These are phyloP conservation scores for Xylariomycetidae sp. DNA, from an alignment of 2,329 filamentous ascomycete genomes.

Conservation along the genomic window DNA sequence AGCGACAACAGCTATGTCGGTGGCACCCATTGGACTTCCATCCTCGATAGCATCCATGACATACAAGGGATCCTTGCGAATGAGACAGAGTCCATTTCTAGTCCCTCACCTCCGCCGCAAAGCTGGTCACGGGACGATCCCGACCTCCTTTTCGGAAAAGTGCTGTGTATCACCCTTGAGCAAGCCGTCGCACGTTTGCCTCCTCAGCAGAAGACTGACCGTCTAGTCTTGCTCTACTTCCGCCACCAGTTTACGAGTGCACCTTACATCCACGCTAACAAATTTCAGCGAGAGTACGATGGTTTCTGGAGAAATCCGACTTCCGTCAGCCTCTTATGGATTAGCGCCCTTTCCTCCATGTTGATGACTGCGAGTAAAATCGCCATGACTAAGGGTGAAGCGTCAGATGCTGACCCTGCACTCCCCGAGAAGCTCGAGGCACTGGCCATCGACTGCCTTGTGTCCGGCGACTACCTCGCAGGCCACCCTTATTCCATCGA, in stretches of 20 bases:
- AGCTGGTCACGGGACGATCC: slow-evolving; percentile 16
- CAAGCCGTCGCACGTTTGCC: slow-evolving; percentile 28
- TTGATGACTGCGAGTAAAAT: slow-evolving; percentile 37
- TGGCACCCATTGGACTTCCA: slow-evolving; percentile 30
- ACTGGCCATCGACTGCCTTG: slow-evolving; percentile 41
- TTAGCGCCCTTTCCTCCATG: slow-evolving; percentile 46
- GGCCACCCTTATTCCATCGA: slow-evolving; percentile 42
- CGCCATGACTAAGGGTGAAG: slow-evolving; percentile 25
- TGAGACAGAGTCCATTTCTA: slow-evolving; percentile 18
- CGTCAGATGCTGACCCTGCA: slow-evolving; percentile 18
- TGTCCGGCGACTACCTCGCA: slow-evolving; percentile 43
- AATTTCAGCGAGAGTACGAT: slow-evolving; percentile 46
- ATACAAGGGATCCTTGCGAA: slow-evolving; percentile 28
- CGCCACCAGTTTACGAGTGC: slow-evolving; percentile 27
- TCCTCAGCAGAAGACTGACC: slow-evolving; percentile 24
- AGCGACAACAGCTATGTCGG: slow-evolving; percentile 28
- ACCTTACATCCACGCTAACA: slow-evolving; percentile 30
- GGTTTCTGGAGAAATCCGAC: slow-evolving; percentile 40
- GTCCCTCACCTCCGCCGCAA: slow-evolving; percentile 22
- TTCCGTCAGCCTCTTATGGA: slow-evolving; percentile 40
- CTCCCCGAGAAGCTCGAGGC: slow-evolving; percentile 27
- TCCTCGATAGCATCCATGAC: slow-evolving; percentile 32
- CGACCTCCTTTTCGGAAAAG: slow-evolving; percentile 25
- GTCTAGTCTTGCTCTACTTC: slow-evolving; percentile 30
- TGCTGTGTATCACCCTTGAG: slow-evolving; percentile 25